Base-by-base conservation (phyloP, 306 rosid species). In the Quercus aquifolioides region DNA sequence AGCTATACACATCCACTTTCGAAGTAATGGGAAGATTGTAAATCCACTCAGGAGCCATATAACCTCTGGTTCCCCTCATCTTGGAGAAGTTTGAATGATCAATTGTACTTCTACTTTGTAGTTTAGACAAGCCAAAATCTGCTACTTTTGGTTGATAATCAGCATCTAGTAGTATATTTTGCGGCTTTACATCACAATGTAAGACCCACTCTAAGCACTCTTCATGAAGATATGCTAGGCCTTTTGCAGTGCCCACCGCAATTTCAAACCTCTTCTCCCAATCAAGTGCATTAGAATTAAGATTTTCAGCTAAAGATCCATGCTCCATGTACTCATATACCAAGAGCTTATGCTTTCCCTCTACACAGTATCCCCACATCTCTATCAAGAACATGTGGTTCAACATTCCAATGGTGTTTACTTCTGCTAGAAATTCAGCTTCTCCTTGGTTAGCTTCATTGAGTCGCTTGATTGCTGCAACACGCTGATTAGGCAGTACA, bases 161-260 rank as follows among this genome's bases (percentile, higher is more conserved):
- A 2, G 77, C 76, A 68, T 83, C 76, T 49, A 85, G 69, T 6
- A 85, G 76, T 68, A 81, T 81, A 72, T 85, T 85, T 7, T 78
- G 73, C 64, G 84, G 86, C 80, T 82, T 85, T 0, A 79, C 84
- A 52, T 79, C 88, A 41, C 84, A 85, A n/a, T 82, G 88, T 26
- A 85, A 41, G 33, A 81, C 76, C 88, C 88, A 85, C 74, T 85
- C 88, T 23, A 75, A 73, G 71, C 88, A 85, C 74, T 82, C 88
- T 25, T 85, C 86, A 20, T 85, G 86, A 35, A 85, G 17, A 79
- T 85, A 85, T 55, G 86, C 84, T 5, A 82, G 81, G 12, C 88
- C 88, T 43, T 82, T 85, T 8, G 86, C 86, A 2, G 81, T 82
- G 35, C 88, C 88, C 1, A 85, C 30, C 2, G 88, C 88, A 46